These are phyloP conservation scores for Cercophora samala DNA, from an alignment of 495 filamentous ascomycete genomes.

Conservation along the genomic window DNA sequence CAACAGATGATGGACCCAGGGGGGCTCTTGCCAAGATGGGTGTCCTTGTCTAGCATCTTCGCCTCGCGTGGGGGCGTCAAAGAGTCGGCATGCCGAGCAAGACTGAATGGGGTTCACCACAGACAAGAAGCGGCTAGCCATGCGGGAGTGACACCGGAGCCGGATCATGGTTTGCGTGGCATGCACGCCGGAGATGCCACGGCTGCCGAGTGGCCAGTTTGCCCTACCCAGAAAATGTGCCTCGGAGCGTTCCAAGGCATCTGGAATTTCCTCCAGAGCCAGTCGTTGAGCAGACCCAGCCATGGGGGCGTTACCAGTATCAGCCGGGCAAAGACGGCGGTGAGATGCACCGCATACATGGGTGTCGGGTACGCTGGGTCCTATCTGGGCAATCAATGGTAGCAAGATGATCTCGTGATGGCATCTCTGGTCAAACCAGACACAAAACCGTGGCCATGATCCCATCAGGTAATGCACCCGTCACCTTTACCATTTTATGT, in stretches of 20 bases:
- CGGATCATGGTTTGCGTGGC: constrained; percentile 14
- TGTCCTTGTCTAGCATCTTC: constrained; percentile 10
- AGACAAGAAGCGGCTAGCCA: constrained; percentile 6
- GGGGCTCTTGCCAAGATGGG: background rate
- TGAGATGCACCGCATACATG: background rate
- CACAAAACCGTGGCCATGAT: background rate
- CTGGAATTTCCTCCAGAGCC: background rate
- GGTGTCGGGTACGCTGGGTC: background rate
- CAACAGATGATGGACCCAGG: background rate
- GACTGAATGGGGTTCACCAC: background rate
- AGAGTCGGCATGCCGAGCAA: constrained; percentile 2
- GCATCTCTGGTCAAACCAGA: background rate
- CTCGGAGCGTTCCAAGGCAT: background rate
- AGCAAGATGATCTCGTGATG: background rate
- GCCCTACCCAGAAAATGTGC: background rate
- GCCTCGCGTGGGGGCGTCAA: constrained; percentile 15
- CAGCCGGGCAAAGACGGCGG: constrained; percentile 1
- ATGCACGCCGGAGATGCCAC: constrained; percentile 4
- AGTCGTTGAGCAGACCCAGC: background rate
- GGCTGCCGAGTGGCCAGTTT: constrained; percentile 9
- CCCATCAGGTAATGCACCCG: background rate
- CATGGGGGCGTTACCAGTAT: background rate
- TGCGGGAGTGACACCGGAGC: constrained; percentile 8
- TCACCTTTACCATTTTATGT: constrained; percentile 3
- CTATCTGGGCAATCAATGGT: background rate